Evolutionary conservation across 257 asterid genomes (phyloP).

Genomic region (Anisodus tanguticus): DNA sequence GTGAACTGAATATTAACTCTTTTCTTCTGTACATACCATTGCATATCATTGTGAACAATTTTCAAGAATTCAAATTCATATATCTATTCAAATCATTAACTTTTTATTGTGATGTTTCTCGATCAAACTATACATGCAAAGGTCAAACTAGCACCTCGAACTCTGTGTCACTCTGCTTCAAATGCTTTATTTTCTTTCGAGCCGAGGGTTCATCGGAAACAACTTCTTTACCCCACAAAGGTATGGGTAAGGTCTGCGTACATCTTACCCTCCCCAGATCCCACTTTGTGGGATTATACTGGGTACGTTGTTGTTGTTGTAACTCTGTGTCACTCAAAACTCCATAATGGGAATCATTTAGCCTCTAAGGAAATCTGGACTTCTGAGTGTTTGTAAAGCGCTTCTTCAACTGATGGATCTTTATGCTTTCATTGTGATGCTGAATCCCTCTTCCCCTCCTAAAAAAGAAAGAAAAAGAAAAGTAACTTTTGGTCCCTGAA

Average conservation of each 20-base stretch:
- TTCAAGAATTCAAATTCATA: neutral
- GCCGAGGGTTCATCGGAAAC: too few relatives aligned
- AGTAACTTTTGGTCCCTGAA: neutral
- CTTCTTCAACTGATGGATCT: neutral
- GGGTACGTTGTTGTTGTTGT: too few relatives aligned
- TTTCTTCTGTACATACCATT: neutral
- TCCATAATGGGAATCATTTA: constrained; percentile 23
- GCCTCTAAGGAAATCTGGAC: neutral
- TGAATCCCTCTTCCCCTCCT: neutral
- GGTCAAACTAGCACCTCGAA: neutral
- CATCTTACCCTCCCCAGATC: too few relatives aligned
- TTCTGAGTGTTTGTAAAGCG: neutral
- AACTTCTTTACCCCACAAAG: too few relatives aligned
- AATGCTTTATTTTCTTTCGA: too few relatives aligned
- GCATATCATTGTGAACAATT: constrained; percentile 10
- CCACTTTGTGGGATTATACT: too few relatives aligned
- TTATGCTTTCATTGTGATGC: neutral
- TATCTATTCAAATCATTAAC: neutral
- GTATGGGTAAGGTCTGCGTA: too few relatives aligned
- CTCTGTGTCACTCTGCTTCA: neutral
- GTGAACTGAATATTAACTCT: neutral
- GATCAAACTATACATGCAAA: neutral
- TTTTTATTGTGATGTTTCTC: neutral
- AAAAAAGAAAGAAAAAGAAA: neutral
- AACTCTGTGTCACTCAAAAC: neutral